A percentile compares a stretch with the other conserved stretches of the same genome.
phyloP scores from a whole-genome alignment of 2,329 filamentous ascomycete genomes.

The Cadophora sp. region DNA sequence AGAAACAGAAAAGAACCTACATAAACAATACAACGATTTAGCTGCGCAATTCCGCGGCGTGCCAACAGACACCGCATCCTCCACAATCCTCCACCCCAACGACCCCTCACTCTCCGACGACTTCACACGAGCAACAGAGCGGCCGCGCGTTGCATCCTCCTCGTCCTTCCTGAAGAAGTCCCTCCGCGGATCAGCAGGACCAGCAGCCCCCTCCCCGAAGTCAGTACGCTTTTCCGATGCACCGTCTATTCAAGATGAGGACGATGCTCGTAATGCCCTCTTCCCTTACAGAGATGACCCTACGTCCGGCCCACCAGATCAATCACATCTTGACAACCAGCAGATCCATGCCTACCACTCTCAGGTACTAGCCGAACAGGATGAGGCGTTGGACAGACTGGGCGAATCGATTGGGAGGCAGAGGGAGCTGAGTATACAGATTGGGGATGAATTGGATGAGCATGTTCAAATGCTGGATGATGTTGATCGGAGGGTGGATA shows the following conservation, averaged over 20 bases:
- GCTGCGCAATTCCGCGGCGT: slow-evolving; percentile 80
- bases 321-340: slow-evolving; percentile 70
- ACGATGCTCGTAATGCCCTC: slow-evolving; percentile 57
- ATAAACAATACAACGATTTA: slow-evolving; percentile 77
- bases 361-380: slow-evolving; percentile 84
- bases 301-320: slow-evolving; percentile 40
- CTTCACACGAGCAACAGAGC: slow-evolving; percentile 65
- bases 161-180: slow-evolving; percentile 49
- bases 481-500: slow-evolving; percentile 80
- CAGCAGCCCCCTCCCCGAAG: slow-evolving; percentile 57
- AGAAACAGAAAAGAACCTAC: slow-evolving; percentile 72
- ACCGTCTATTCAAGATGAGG: slow-evolving; percentile 48
- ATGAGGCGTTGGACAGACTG: slow-evolving; percentile 87
- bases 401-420: slow-evolving; percentile 89
- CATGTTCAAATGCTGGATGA: slow-evolving; percentile 91
- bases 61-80: slow-evolving; percentile 54
- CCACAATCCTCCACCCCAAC: slow-evolving; percentile 66
- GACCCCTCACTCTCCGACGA: slow-evolving; percentile 66
- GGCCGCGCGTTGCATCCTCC: slow-evolving; percentile 48
- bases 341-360: slow-evolving; percentile 88
- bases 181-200: slow-evolving; percentile 41
- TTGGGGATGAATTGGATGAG: slow-evolving; percentile 92
- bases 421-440: slow-evolving; percentile 91
- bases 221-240: slow-evolving; percentile 87
- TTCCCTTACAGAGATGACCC: slow-evolving; percentile 79